A percentile compares a stretch with the other conserved stretches of the same genome.
Conservation (phyloP, 2,329 filamentous ascomycete species). For the Aschersonia sp. region DNA sequence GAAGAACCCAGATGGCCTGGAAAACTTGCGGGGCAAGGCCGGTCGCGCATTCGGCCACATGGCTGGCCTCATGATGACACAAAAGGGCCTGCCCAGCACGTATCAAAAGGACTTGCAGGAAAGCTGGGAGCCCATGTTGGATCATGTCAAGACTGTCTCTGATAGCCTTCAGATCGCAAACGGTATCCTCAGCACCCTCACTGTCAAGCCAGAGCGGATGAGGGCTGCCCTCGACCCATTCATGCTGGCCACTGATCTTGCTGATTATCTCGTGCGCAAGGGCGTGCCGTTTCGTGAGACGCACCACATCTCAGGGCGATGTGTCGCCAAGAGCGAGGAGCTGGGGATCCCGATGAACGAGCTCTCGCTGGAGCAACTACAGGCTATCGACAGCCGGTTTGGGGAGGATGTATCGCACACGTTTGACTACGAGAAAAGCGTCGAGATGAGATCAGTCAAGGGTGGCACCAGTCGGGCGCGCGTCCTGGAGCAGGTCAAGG, state of each 20-base stretch:
- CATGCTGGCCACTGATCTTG: conserved; percentile 65
- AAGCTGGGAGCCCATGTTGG: conserved; percentile 71
- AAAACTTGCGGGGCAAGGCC: conserved; percentile 1
- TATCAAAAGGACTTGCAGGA: conserved; percentile 95
- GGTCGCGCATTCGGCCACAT: conserved; percentile 69
- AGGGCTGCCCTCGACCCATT: conserved; percentile 61
- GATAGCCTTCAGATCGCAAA: conserved; percentile 75
- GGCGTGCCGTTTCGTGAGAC: conserved; percentile 68
- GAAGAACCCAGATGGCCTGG: conserved; percentile 27
- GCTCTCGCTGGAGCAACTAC: conserved; percentile 49
- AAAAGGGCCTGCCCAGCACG: conserved; percentile 57
- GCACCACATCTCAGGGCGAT: conserved; percentile 61
- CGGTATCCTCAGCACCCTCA: conserved; percentile 62
- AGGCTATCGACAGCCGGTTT: conserved; percentile 54
- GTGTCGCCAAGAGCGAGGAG: conserved; percentile 22
- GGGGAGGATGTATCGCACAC: conserved; percentile 53
- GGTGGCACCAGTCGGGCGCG: conserved; percentile 64
- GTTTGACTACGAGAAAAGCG: conserved; percentile 71
- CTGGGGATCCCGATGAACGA: conserved; percentile 54
- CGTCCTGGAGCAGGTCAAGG: conserved; percentile 49
- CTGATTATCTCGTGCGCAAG: conserved; percentile 48
- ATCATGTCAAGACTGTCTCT: conserved; percentile 66
- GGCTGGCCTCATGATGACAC: conserved; percentile 59
- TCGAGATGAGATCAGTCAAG: conserved; percentile 63
- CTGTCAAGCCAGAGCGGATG: conserved; percentile 61